Base-by-base conservation (phyloP, 2,329 filamentous ascomycete genomes). In the Claviceps fusiformis region DNA sequence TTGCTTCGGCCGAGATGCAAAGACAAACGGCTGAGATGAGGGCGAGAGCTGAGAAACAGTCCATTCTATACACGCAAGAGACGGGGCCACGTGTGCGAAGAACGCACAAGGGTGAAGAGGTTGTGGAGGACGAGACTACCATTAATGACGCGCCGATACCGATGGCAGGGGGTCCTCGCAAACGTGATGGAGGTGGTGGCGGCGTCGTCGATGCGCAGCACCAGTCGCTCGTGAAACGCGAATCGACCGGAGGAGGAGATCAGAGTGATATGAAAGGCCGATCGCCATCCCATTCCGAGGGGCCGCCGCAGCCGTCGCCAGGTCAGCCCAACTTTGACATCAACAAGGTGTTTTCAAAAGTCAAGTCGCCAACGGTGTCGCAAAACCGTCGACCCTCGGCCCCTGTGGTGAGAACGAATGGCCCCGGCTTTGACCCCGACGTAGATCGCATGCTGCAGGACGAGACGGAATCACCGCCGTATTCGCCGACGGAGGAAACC, bases 21-120 rank as follows among this genome's bases (percentile, higher is more conserved):
- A 79, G 79, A 33, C 81, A 89, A 66, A 86, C 82, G 29, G 86
- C 86, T 17, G 82, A 85, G 62, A 83, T 92, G 77, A 86, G 87
- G 68, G 86, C 87, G 52, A 80, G 82, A 58, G 82, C 83, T 0
- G 88, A 93, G 65, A 88, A 90, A 63, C 87, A 92, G 67, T 87
- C 92, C 49, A 91, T 93, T 50, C 79, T 95, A 39, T 83, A 92
- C 57, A 81, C 89, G 15, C 81, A 87, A 24, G 82, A 87, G 19
- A 68, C 68, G 1, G 78, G 81, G 51, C 89, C 91, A 4, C 83
- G 90, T 3, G 85, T 96, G 55, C 81, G 90, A 63, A 83, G 88
- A 61, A 96, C 92, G 2, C 92, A 97, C 73, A 97, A 97, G 69
- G 93, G 93, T 13, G 91, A 96, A 56, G 93, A 97, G 66, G 70